Conservation (phyloP, 306 rosid species). For the Dalbergia cochinchinensis region DNA sequence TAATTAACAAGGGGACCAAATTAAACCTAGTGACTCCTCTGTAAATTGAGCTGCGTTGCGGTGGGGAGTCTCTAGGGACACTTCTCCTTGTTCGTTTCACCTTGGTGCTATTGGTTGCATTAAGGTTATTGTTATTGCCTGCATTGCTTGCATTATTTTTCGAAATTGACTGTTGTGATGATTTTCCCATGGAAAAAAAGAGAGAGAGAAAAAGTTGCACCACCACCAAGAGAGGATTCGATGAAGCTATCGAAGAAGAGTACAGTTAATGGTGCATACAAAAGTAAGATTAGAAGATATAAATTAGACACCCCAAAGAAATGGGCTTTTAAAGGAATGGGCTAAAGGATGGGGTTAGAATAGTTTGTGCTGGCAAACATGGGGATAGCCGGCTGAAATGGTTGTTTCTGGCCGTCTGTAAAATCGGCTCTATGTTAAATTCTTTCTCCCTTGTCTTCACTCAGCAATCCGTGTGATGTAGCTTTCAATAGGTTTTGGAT, state of each 20-base stretch:
- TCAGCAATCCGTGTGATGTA: constrained; percentile 31
- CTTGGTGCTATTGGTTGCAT: constrained; percentile 32
- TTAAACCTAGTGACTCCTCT: constrained; percentile 78
- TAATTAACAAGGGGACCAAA: not conserved
- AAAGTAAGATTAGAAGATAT: constrained; percentile 1
- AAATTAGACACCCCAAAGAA: constrained; percentile 9
- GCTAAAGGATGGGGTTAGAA: constrained; percentile 36
- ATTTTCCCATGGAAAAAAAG: constrained; percentile 52
- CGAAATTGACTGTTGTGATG: constrained; percentile 42
- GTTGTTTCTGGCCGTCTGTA: constrained; percentile 56
- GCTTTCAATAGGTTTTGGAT: constrained; percentile 31
- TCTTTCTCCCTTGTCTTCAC: constrained; percentile 42
- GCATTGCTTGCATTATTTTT: constrained; percentile 42
- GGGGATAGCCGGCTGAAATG: constrained; percentile 55
- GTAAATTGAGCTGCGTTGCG: constrained; percentile 68
- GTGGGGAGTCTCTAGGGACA: constrained; percentile 63
- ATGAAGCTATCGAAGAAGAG: not conserved
- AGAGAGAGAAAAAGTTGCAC: not conserved
- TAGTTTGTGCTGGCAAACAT: constrained; percentile 46
- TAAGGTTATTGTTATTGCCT: constrained; percentile 19
- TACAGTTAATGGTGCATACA: not conserved
- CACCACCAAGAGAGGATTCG: not conserved
- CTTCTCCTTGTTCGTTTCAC: constrained; percentile 65
- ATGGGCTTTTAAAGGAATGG: constrained; percentile 45
- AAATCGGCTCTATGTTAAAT: constrained; percentile 48